Evolutionary conservation across 164 flowering plant species (phyloP).

Genomic region (Nelumbo lutea): DNA sequence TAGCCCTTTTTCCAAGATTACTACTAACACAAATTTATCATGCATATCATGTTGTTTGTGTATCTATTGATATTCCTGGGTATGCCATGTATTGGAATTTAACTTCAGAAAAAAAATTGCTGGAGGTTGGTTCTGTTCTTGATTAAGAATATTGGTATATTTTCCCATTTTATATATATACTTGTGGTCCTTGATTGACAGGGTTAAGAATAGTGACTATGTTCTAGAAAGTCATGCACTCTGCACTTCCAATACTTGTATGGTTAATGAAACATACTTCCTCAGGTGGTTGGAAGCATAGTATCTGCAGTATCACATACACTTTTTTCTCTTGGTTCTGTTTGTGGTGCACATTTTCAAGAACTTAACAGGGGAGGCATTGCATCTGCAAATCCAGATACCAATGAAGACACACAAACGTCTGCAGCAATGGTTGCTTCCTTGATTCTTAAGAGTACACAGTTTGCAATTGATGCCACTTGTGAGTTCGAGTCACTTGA

Average conservation of each 20-base stretch:
- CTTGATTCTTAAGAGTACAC: conserved; percentile 21
- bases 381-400: conserved; percentile 14
- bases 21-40: no score
- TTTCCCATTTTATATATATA: no score
- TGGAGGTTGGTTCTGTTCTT: no score
- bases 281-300: conserved; percentile 46
- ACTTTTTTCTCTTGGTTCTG: conserved; percentile 17
- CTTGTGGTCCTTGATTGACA: background rate
- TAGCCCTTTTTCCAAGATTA: no score
- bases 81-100: no score
- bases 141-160: no score
- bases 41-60: no score
- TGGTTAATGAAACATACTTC: conserved; percentile 9
- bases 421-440: conserved; percentile 12
- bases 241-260: background rate
- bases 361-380: conserved; percentile 21
- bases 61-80: no score
- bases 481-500: conserved; percentile 45
- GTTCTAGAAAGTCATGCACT: background rate
- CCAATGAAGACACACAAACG: conserved; percentile 10
- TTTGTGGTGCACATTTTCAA: conserved; percentile 14
- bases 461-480: conserved; percentile 28
- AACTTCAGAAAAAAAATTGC: no score
- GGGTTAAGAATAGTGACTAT: background rate
- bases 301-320: conserved; percentile 27